Conservation (phyloP, 2,329 filamentous ascomycete genomes). For the Hymenoscyphus fraxineus region DNA sequence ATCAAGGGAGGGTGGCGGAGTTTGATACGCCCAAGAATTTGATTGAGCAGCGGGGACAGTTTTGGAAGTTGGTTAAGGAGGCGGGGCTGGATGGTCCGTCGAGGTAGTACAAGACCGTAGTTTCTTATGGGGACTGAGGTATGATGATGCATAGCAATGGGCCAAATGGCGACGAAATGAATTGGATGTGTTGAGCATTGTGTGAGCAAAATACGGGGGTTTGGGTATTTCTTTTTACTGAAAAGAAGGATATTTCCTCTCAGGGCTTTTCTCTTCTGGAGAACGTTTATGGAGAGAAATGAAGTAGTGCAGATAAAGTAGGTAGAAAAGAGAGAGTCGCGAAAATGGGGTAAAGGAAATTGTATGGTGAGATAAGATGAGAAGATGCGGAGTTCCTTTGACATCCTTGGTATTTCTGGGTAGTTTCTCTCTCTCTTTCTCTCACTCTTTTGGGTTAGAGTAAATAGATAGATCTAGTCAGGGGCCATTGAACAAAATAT, state of each 20-base stretch:
- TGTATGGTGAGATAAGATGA: not conserved
- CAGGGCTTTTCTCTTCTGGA: not conserved
- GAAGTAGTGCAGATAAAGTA: too few relatives aligned
- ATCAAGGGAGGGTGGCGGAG: constrained; percentile 84
- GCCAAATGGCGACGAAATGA: not conserved
- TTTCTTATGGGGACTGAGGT: not conserved
- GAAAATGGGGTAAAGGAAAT: not conserved
- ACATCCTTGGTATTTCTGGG: not conserved
- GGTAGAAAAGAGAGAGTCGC: too few relatives aligned
- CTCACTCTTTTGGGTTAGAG: too few relatives aligned
- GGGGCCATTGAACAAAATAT: not conserved
- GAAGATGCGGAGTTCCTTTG: not conserved
- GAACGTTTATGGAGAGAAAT: not conserved
- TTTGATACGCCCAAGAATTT: constrained; percentile 84
- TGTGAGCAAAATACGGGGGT: not conserved
- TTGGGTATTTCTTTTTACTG: not conserved
- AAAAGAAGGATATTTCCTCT: not conserved
- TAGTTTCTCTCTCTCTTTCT: not conserved
- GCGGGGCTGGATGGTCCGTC: constrained; percentile 59
- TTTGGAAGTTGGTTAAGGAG: constrained; percentile 89
- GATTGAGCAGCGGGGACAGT: constrained; percentile 71
- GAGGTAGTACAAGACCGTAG: not conserved
- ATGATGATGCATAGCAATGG: not conserved
- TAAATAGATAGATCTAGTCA: not conserved
- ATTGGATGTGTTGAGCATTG: not conserved